A percentile compares a stretch with the other conserved stretches of the same genome.
Evolutionary conservation across 2,329 filamentous ascomycete species (phyloP).

Genomic region (Aspergillus persii): DNA sequence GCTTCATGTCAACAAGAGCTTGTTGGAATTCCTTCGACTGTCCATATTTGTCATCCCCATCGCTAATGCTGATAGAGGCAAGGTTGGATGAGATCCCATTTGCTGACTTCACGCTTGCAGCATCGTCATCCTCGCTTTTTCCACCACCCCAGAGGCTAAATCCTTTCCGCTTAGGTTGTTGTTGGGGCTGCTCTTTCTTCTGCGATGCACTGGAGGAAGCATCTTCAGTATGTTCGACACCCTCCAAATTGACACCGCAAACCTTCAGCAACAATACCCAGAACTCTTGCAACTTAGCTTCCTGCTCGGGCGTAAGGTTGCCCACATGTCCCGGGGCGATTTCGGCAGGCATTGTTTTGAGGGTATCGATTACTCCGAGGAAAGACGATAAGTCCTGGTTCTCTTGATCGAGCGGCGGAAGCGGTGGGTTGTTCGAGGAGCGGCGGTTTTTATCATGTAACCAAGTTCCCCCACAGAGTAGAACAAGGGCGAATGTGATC

Average conservation of each 20-base stretch:
- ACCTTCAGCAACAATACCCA: constrained; percentile 77
- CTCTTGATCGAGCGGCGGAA: constrained; percentile 11
- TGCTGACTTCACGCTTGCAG: constrained; percentile 33
- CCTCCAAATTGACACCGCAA: constrained; percentile 58
- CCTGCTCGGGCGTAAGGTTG: constrained; percentile 85
- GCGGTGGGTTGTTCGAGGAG: constrained; percentile 10
- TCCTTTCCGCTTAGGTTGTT: constrained; percentile 64
- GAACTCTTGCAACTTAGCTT: constrained; percentile 81
- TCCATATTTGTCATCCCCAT: constrained; percentile 85
- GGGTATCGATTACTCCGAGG: constrained; percentile 36
- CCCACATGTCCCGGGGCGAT: constrained; percentile 66
- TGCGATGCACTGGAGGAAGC: constrained; percentile 24
- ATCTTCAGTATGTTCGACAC: constrained; percentile 22
- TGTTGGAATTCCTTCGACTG: constrained; percentile 83
- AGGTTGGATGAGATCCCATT: constrained; percentile 37
- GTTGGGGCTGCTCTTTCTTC: constrained; percentile 48
- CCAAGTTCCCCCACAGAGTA: constrained; percentile 36
- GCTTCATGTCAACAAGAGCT: constrained; percentile 71
- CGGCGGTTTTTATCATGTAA: constrained; percentile 32
- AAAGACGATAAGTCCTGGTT: constrained; percentile 22
- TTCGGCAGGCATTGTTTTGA: constrained; percentile 35
- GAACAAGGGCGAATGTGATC: constrained; percentile 31
- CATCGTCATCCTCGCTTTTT: constrained; percentile 47
- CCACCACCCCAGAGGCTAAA: constrained; percentile 67
- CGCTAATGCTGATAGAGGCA: constrained; percentile 41